These are phyloP conservation scores for Fusarium irregulare DNA, from an alignment of 2,329 filamentous ascomycete genomes.

Conservation along the genomic window DNA sequence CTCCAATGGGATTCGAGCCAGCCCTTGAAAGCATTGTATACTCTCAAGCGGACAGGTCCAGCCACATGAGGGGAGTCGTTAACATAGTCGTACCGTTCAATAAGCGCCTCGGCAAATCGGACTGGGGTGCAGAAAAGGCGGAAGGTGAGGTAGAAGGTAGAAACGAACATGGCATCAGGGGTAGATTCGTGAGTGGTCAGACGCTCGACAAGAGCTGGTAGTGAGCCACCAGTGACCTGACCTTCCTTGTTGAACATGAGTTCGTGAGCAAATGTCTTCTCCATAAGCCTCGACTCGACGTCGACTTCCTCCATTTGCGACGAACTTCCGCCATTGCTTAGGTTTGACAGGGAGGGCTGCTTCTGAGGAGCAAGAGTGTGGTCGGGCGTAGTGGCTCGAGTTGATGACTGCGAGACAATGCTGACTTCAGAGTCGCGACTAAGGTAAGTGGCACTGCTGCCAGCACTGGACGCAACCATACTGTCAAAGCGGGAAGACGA, in stretches of 20 bases:
- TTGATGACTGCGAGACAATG: conserved; percentile 83
- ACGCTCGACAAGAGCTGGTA: conserved; percentile 91
- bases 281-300: conserved; percentile 84
- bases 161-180: conserved; percentile 90
- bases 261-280: conserved; percentile 91
- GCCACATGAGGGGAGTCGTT: conserved; percentile 79
- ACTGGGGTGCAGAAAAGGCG: conserved; percentile 87
- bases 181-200: conserved; percentile 93
- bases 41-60: conserved; percentile 83
- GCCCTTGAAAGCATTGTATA: conserved; percentile 96
- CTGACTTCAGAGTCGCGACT: conserved; percentile 86
- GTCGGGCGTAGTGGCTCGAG: conserved; percentile 88
- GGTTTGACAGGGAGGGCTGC: conserved; percentile 73
- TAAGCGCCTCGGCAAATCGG: conserved; percentile 83
- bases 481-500: conserved; percentile 72
- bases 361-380: conserved; percentile 63
- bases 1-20: conserved; percentile 98
- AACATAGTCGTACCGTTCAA: conserved; percentile 93
- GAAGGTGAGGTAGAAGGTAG: conserved; percentile 96
- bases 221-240: conserved; percentile 90
- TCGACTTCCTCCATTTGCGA: conserved; percentile 80
- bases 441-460: conserved; percentile 81
- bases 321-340: conserved; percentile 74
- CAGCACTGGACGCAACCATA: conserved; percentile 79
- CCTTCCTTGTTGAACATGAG: conserved; percentile 94